Evolutionary conservation across 1,284 basidiomycete species (phyloP), one percentile per base, ranked within the genome.

Genomic region (Puccinia coronata): DNA sequence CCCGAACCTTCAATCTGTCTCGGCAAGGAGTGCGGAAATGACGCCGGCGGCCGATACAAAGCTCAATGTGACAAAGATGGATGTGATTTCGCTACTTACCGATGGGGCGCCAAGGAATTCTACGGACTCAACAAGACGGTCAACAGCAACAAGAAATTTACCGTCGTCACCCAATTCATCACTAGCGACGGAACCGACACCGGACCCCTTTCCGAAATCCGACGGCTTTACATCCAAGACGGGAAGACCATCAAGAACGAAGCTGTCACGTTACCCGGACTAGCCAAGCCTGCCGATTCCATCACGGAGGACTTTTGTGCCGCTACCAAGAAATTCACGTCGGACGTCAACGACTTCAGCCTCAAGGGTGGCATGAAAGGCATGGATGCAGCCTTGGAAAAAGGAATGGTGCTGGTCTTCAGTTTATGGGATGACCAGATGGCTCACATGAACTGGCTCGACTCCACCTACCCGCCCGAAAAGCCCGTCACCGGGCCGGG

Each of bases 391-490:
- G 86, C 88, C 14, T 85, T 90, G 83, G 84, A 85, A 28, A 82
- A 84, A 59, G 90, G 90, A 79, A 88, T 90, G 88, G 89, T 90
- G 18, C 86, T 91, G 47, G 89, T 88, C 76, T 84, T 91, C 84
- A 87, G 86, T 83, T 84, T 90, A 82, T 90, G 89, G 89, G 89
- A 90, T 83, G 90, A 90, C 86, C 87, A 90, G 83, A 86, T 86
- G 51, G 89, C 87, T 82, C 86, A 88, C 84, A 90, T 90, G 90
- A 88, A 90, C 84, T 90, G 90, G 90, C 88, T 90, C 85, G 90
- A 91, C 86, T 87, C 86, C 83, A 86, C 84, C 87, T 90, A 90
- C 86, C 90, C 90, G 67, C 87, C 87, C 82, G 84, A 84, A 84
- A 86, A 85, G 25, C 43, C 57, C 9, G 9, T 20, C 11, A 57